These are phyloP conservation scores for Tarenaya hassleriana DNA, from an alignment of 345 rosid genomes.

Conservation along the genomic window DNA sequence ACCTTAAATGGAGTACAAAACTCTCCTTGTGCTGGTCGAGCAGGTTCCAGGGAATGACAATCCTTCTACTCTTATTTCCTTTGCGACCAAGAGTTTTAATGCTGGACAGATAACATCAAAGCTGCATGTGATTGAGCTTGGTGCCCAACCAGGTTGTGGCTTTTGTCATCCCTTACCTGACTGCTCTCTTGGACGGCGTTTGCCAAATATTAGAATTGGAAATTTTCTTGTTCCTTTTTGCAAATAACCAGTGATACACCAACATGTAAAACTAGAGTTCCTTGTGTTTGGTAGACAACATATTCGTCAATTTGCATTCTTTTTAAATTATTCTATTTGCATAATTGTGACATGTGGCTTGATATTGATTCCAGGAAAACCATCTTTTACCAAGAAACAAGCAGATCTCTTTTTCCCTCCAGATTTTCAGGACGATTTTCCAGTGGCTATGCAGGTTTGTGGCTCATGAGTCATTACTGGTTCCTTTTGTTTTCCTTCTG, in stretches of 20 bases:
- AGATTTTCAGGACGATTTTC: conserved; percentile 97
- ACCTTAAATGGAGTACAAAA: conserved; percentile 9
- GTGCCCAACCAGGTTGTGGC: conserved; percentile 81
- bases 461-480: conserved; percentile 13
- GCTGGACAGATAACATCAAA: conserved; percentile 91
- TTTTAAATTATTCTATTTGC: conserved; percentile 1
- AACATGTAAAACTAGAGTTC: background rate
- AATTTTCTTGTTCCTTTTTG: too few relatives aligned
- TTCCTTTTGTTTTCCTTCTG: background rate
- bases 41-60: conserved; percentile 98
- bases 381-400: conserved; percentile 89
- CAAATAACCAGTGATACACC: conserved; percentile 1
- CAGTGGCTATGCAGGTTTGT: conserved; percentile 96
- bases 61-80: conserved; percentile 82
- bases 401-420: conserved; percentile 99
- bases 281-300: background rate
- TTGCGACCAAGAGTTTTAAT: conserved; percentile 80
- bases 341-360: conserved; percentile 3
- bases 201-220: too few relatives aligned
- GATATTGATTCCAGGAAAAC: conserved; percentile 57
- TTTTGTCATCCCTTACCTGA: background rate
- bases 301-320: background rate
- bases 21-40: conserved; percentile 8
- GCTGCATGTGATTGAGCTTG: conserved; percentile 94
- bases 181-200: background rate